phyloP scores from a whole-genome alignment of 345 rosid genomes.

The Acer negundo region DNA sequence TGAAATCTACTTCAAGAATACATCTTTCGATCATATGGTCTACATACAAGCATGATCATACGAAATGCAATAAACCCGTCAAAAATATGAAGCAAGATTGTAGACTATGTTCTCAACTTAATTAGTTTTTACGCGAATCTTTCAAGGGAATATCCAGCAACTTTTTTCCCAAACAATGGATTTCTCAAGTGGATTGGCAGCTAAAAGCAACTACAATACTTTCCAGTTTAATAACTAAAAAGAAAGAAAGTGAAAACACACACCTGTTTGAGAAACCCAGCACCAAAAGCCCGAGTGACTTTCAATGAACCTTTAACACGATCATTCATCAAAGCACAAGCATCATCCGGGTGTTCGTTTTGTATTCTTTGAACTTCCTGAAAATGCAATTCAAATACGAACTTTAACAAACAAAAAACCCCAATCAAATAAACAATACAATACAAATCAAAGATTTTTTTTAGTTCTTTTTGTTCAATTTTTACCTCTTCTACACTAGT shows the following conservation, averaged over 20 bases:
- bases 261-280: constrained; percentile 94
- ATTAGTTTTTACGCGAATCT: background rate
- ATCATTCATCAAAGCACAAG: constrained; percentile 62
- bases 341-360: constrained; percentile 83
- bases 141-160: background rate
- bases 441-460: background rate
- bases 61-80: background rate
- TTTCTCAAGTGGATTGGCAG: background rate
- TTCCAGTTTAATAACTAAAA: background rate
- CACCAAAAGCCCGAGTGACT: constrained; percentile 97
- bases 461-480: background rate
- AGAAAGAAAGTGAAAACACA: background rate
- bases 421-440: background rate
- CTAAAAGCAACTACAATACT: background rate
- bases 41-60: background rate
- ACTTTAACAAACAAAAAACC: background rate
- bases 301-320: constrained; percentile 93
- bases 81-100: background rate
- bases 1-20: background rate
- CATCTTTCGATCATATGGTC: too few relatives aligned
- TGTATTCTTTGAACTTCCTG: constrained; percentile 90
- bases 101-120: too few relatives aligned
- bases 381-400: constrained; percentile 10
- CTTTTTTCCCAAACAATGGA: background rate
- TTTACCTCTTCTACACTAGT: constrained; percentile 78